phyloP scores from a whole-genome alignment of 2,329 filamentous ascomycete species.

The Sordariomycetes sp. region DNA sequence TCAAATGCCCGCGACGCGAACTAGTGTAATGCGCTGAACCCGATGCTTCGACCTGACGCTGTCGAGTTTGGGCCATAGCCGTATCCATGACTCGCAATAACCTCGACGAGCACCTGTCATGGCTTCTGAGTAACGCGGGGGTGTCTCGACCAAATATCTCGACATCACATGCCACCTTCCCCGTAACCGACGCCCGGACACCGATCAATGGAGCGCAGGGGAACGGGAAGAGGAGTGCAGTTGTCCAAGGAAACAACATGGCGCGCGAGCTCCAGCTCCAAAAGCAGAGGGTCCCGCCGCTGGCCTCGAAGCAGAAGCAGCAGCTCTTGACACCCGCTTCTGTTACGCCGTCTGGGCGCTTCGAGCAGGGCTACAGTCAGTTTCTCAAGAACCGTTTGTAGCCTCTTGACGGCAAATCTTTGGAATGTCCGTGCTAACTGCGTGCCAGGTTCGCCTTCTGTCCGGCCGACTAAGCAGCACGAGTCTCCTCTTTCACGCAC shows the following conservation, averaged over 20 bases:
- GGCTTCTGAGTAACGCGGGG: slow-evolving; percentile 2
- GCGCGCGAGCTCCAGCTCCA: neutral
- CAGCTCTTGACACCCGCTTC: slow-evolving; percentile 4
- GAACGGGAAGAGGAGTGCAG: neutral
- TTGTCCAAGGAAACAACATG: neutral
- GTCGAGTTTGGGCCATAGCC: neutral
- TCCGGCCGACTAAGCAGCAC: neutral
- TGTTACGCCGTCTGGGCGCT: neutral
- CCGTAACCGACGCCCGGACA: neutral
- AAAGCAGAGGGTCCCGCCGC: neutral
- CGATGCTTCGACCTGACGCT: neutral
- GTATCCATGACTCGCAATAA: slow-evolving; percentile 6
- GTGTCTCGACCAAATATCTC: neutral
- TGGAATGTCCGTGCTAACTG: neutral
- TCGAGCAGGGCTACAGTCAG: slow-evolving; percentile 2
- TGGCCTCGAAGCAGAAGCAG: slow-evolving; percentile 3
- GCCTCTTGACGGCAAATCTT: neutral
- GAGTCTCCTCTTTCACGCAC: neutral
- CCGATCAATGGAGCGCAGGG: neutral
- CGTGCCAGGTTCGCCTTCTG: neutral
- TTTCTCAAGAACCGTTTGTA: neutral
- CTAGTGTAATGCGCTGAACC: neutral
- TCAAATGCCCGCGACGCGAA: neutral
- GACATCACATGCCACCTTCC: neutral
- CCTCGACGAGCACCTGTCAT: slow-evolving; percentile 4